Conservation (phyloP, 2,329 filamentous ascomycete genomes). For the Aurifilum marmelostoma region DNA sequence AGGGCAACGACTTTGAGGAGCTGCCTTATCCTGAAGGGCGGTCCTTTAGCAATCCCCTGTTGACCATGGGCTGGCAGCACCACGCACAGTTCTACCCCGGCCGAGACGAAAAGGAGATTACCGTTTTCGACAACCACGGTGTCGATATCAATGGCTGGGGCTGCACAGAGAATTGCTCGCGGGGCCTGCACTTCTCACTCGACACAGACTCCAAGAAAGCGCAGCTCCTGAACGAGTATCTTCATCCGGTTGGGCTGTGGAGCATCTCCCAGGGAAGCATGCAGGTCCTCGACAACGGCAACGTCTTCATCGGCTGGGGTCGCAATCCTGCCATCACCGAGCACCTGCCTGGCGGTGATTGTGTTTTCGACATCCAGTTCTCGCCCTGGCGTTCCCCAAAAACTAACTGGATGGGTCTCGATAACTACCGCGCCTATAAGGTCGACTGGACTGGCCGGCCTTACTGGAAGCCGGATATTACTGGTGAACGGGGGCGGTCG, state of each 20-base stretch:
- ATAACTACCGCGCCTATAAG: slow-evolving; percentile 36
- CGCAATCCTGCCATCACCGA: slow-evolving; percentile 51
- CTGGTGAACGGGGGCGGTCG: slow-evolving; percentile 25
- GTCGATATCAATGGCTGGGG: slow-evolving; percentile 14
- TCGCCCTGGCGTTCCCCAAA: slow-evolving; percentile 34
- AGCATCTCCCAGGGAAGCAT: slow-evolving; percentile 35
- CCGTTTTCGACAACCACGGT: slow-evolving; percentile 52
- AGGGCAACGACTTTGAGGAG: slow-evolving; percentile 47
- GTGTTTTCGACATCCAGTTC: slow-evolving; percentile 47
- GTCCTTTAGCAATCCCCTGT: slow-evolving; percentile 36
- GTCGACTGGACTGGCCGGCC: slow-evolving; percentile 30
- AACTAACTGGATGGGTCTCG: slow-evolving; percentile 26
- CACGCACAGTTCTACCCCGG: slow-evolving; percentile 47
- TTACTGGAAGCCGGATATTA: slow-evolving; percentile 31
- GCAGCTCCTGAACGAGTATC: slow-evolving; percentile 42
- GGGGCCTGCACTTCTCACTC: slow-evolving; percentile 44
- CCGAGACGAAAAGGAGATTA: slow-evolving; percentile 43
- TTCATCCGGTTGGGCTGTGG: slow-evolving; percentile 41
- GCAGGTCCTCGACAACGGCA: slow-evolving; percentile 15
- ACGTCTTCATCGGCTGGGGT: slow-evolving; percentile 35
- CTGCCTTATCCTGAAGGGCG: slow-evolving; percentile 37
- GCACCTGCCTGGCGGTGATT: slow-evolving; percentile 42
- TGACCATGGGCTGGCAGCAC: slow-evolving; percentile 49
- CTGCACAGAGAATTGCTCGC: slow-evolving; percentile 27
- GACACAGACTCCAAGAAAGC: slow-evolving; percentile 47